Conservation (phyloP, 257 asterid species). For the Solanum chaucha region DNA sequence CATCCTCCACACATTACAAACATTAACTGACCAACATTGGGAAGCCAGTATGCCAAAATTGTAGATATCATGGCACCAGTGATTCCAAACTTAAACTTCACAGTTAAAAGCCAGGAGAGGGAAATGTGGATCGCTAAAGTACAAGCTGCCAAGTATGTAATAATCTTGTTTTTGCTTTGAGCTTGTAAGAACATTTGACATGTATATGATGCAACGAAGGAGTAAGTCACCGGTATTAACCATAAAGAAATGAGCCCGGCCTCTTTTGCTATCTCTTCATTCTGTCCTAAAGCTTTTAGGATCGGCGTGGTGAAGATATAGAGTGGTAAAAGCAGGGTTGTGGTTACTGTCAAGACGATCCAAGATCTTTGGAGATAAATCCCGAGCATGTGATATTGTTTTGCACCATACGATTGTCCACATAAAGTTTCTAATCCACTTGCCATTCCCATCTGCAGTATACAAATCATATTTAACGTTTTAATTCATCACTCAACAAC, state of each 20-base stretch:
- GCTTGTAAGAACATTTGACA: conserved; percentile 80
- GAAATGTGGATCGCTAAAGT: conserved; percentile 37
- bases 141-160: conserved; percentile 46
- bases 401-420: conserved; percentile 86
- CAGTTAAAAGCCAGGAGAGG: conserved; percentile 56
- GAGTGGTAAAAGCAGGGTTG: conserved; percentile 36
- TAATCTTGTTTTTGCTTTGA: conserved; percentile 68
- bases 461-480: background rate
- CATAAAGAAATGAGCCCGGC: conserved; percentile 39
- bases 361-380: conserved; percentile 73
- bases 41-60: conserved; percentile 62
- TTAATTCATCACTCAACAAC: background rate
- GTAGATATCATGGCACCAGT: conserved; percentile 60
- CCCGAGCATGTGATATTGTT: conserved; percentile 74
- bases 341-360: conserved; percentile 28
- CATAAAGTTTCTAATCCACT: conserved; percentile 72
- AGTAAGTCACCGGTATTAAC: conserved; percentile 53
- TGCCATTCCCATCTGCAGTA: conserved; percentile 63
- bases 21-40: conserved; percentile 47
- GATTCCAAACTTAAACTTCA: conserved; percentile 38
- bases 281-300: conserved; percentile 58
- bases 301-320: conserved; percentile 44
- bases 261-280: conserved; percentile 30
- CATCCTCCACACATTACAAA: conserved; percentile 54
- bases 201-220: conserved; percentile 39